Base-by-base conservation (phyloP, 192 early-diverging fungal genomes). In the Entophlyctis luteolus region DNA sequence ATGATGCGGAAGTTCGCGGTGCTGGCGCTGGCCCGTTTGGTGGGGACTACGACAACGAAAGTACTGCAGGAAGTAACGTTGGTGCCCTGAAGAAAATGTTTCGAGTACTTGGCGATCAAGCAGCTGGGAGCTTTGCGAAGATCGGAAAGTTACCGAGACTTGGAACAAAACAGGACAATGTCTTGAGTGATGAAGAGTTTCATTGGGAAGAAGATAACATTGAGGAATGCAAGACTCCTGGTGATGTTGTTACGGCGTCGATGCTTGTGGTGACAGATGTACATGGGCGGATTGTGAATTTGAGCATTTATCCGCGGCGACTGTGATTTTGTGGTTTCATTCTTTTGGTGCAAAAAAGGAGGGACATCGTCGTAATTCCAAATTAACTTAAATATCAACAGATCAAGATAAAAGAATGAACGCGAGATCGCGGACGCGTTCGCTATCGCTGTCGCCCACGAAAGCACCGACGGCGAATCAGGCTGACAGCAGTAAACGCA, bases 11-110 rank as follows among this genome's bases (percentile, higher is more conserved):
- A 10, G 29, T 6, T 1, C 37, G 8, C n/a, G 63, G 63, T 5
- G 49, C 39, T 25, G 63, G 63, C 35, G 63, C 63, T 6, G 63
- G 63, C 8, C 49, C 50, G 0, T 66, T 66, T 66, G 49, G 63
- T 10, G 63, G 63, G 14, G 12, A 18, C 27, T 39, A 47, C 16
- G 63, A 54, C 25, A 48, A 66, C 4, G 63, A 66, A 28, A 52
- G 10, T 23, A 52, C 29, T 4, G 46, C 4, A 29, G 37, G 45
- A 59, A 42, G 38, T 37, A 25, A 42, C 4, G 50, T 22, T 66
- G 52, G 33, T 14, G 20, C 55, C 42, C 20, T 66, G 38, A 60
- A 60, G 27, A 52, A 52, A 23, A 8, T 52, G 49, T 20, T 25
- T 23, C 10, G 6, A 12, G 22, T 23, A 59, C 37, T 25, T 4